Evolutionary conservation across 2,329 filamentous ascomycete genomes (phyloP).

Genomic region (Cadophora sp.): DNA sequence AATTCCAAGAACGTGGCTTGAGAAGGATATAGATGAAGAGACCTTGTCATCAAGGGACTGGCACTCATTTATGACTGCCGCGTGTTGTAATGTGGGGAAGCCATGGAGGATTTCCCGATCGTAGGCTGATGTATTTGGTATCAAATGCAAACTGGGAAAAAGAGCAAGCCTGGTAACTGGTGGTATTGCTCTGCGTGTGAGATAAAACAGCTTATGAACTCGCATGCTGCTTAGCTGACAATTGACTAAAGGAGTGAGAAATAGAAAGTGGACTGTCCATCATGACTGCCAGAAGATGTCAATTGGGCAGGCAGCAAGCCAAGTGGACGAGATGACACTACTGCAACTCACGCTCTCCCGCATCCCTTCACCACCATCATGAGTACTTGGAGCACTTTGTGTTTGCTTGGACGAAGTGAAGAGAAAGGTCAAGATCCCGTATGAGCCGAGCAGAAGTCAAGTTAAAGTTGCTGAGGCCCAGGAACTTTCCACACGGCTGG

Average conservation of each 20-base stretch:
- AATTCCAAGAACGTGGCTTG: neutral
- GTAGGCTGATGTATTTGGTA: neutral
- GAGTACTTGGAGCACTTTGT: no score
- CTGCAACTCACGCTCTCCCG: neutral
- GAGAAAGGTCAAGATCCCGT: no score
- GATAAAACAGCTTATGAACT: neutral
- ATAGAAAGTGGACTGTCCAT: neutral
- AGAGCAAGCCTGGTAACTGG: neutral
- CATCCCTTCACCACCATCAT: neutral
- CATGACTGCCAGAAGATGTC: neutral
- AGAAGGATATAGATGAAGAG: neutral
- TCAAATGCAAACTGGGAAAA: neutral
- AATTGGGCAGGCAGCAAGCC: neutral
- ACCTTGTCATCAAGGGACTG: neutral
- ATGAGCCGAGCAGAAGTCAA: neutral
- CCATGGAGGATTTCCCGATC: neutral
- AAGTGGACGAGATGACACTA: neutral
- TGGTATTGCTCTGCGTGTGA: neutral
- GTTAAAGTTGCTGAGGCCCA: neutral
- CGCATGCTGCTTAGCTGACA: no score
- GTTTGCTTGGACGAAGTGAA: no score
- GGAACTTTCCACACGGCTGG: neutral
- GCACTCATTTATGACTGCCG: neutral
- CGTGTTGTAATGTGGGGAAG: neutral
- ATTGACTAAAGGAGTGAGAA: neutral